Evolutionary conservation across 192 early-diverging fungal genomes (phyloP).

Genomic region (Mortierella alpina): DNA sequence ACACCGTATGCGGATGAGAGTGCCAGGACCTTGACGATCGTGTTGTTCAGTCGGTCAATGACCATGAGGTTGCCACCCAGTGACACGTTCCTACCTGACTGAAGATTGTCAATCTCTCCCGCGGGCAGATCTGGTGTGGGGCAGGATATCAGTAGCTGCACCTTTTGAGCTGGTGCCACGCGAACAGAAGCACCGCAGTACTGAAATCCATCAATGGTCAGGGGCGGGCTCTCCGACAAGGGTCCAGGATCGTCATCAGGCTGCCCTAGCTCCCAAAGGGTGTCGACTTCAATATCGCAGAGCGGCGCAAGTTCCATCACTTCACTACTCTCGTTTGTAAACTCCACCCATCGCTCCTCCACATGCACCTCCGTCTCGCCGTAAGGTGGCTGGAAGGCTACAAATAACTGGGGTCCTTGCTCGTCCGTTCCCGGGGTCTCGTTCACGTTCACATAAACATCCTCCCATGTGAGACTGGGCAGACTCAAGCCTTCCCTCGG

Average conservation of each 20-base stretch:
- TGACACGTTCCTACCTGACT: conserved; percentile 64
- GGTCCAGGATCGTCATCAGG: background rate
- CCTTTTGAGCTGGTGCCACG: conserved; percentile 59
- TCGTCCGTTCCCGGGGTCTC: conserved; percentile 12
- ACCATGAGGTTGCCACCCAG: conserved; percentile 71
- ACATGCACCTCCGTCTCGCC: conserved; percentile 22
- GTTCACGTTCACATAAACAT: conserved; percentile 42
- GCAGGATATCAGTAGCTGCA: conserved; percentile 60
- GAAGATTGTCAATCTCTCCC: conserved; percentile 49
- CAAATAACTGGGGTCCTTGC: conserved; percentile 5
- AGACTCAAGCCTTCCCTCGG: conserved; percentile 38
- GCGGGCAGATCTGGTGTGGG: conserved; percentile 60
- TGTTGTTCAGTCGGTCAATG: conserved; percentile 60
- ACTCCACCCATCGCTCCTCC: conserved; percentile 36
- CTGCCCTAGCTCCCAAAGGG: conserved; percentile 56
- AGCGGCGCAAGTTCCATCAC: conserved; percentile 64
- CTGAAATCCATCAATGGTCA: conserved; percentile 41
- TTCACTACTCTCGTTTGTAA: conserved; percentile 65
- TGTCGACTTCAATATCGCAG: conserved; percentile 54
- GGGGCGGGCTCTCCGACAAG: background rate
- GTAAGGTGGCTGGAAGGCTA: conserved; percentile 38
- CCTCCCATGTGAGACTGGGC: conserved; percentile 32
- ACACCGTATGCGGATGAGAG: conserved; percentile 70
- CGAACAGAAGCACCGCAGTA: conserved; percentile 56
- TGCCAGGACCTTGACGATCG: conserved; percentile 70